Percentiles rank a stretch among this genome's conserved stretches.
These are phyloP conservation scores for Malassezia cuniculi DNA, from an alignment of 1,284 basidiomycete species.

Conservation along the genomic window DNA sequence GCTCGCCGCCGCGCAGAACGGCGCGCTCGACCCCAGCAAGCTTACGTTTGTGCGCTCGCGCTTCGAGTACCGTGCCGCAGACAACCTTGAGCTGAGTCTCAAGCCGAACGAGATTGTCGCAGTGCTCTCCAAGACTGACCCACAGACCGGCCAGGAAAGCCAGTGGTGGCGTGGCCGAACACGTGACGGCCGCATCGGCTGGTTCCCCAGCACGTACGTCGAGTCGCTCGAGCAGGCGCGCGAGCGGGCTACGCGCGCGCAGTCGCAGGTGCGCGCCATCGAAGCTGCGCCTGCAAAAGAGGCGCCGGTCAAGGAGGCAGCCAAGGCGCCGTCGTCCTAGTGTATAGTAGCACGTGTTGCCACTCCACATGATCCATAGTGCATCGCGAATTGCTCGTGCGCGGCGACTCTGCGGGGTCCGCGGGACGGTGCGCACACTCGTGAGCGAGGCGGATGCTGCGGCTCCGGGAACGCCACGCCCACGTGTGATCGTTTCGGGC, in stretches of 20 bases:
- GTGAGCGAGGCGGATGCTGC: background rate
- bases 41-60: slow-evolving; percentile 77
- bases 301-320: background rate
- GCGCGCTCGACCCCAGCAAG: slow-evolving; percentile 49
- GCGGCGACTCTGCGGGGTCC: too few species aligned
- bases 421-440: too few species aligned
- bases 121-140: slow-evolving; percentile 58
- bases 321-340: background rate
- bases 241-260: slow-evolving; percentile 28
- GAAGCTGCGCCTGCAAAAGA: slow-evolving; percentile 2
- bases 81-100: slow-evolving; percentile 64
- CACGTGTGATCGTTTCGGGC: slow-evolving; percentile 56
- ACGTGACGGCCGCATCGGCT: slow-evolving; percentile 81
- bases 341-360: slow-evolving; percentile 2
- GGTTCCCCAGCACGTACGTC: slow-evolving; percentile 70
- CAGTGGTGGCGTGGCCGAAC: slow-evolving; percentile 97
- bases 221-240: slow-evolving; percentile 41
- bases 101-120: slow-evolving; percentile 89
- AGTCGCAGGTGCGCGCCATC: slow-evolving; percentile 1
- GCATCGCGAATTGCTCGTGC: too few species aligned
- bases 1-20: slow-evolving; percentile 33
- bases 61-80: slow-evolving; percentile 57
- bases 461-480: background rate
- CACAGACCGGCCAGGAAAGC: slow-evolving; percentile 53
- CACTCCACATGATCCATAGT: too few species aligned